A percentile compares a stretch with the other conserved stretches of the same genome.
These are phyloP conservation scores for Tylopilus sp. DNA, from an alignment of 768 basidiomycete species.

Conservation along the genomic window DNA sequence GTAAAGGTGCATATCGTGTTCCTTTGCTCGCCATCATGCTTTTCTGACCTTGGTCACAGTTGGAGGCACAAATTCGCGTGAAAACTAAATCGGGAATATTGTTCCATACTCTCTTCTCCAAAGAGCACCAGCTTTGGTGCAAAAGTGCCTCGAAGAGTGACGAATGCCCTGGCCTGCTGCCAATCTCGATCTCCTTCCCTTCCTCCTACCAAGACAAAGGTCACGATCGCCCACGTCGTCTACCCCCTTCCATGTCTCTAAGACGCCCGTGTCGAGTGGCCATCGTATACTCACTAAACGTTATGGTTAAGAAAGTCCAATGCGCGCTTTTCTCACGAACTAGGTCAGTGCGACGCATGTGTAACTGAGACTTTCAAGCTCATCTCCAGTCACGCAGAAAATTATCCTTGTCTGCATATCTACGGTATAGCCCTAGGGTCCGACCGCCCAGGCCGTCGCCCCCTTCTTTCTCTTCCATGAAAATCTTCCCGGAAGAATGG, in stretches of 20 bases:
- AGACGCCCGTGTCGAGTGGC: slow-evolving; percentile 21
- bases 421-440: slow-evolving; percentile 28
- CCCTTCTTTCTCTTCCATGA: slow-evolving; percentile 22
- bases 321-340: slow-evolving; percentile 19
- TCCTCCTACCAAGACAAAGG: slow-evolving; percentile 23
- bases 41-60: slow-evolving; percentile 12
- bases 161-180: slow-evolving; percentile 27
- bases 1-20: slow-evolving; percentile 22
- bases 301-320: slow-evolving; percentile 21
- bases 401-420: slow-evolving; percentile 18
- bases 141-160: slow-evolving; percentile 8
- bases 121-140: slow-evolving; percentile 23
- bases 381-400: slow-evolving; percentile 17
- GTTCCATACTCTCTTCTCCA: slow-evolving; percentile 21
- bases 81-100: slow-evolving; percentile 9
- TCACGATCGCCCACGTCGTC: slow-evolving; percentile 19
- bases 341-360: slow-evolving; percentile 16
- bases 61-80: slow-evolving; percentile 24
- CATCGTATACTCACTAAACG: slow-evolving; percentile 24
- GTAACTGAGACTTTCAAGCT: neutral
- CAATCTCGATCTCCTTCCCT: slow-evolving; percentile 30
- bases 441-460: slow-evolving; percentile 32
- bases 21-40: neutral
- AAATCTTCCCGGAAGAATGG: slow-evolving; percentile 32
- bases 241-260: slow-evolving; percentile 31